phyloP scores from a whole-genome alignment of 2,329 filamentous ascomycete genomes.

The Aotearoamyces nothofagi region DNA sequence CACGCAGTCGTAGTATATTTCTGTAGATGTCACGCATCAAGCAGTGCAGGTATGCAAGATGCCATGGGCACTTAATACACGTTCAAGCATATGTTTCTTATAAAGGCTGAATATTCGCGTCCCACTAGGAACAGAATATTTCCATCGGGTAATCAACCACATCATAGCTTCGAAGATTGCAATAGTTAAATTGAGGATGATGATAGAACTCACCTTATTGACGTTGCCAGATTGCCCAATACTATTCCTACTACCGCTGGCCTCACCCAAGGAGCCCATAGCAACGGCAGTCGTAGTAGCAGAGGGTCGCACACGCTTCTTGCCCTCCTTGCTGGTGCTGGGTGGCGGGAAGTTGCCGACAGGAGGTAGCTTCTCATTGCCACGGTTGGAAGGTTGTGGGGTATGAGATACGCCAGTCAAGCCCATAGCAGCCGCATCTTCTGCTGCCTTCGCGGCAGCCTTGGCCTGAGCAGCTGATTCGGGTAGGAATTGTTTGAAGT shows the following conservation, averaged over 20 bases:
- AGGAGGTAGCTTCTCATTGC: conserved; percentile 65
- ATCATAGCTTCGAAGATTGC: conserved; percentile 27
- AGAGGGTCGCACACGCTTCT: conserved; percentile 62
- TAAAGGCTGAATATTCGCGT: too few species aligned
- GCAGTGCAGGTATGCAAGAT: too few species aligned
- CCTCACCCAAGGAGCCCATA: conserved; percentile 14
- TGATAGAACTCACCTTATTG: conserved; percentile 30
- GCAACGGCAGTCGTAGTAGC: conserved; percentile 27
- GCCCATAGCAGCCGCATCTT: conserved; percentile 48
- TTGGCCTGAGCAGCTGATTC: conserved; percentile 66
- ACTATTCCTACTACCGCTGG: conserved; percentile 12
- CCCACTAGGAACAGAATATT: too few species aligned
- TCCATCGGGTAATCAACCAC: too few species aligned
- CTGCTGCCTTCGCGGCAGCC: conserved; percentile 39
- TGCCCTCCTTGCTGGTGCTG: conserved; percentile 77
- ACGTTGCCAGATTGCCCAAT: conserved; percentile 20
- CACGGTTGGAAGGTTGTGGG: conserved; percentile 35
- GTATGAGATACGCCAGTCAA: conserved; percentile 33
- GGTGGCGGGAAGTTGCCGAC: conserved; percentile 81
- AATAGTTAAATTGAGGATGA: neutral
- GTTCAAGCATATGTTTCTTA: too few species aligned
- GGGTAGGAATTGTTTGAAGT: conserved; percentile 96
- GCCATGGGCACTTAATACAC: too few species aligned
- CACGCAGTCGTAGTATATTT: too few species aligned
- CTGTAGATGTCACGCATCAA: too few species aligned